These are phyloP conservation scores for Colletotrichum lentis DNA, from an alignment of 2,329 filamentous ascomycete species.

Conservation along the genomic window DNA sequence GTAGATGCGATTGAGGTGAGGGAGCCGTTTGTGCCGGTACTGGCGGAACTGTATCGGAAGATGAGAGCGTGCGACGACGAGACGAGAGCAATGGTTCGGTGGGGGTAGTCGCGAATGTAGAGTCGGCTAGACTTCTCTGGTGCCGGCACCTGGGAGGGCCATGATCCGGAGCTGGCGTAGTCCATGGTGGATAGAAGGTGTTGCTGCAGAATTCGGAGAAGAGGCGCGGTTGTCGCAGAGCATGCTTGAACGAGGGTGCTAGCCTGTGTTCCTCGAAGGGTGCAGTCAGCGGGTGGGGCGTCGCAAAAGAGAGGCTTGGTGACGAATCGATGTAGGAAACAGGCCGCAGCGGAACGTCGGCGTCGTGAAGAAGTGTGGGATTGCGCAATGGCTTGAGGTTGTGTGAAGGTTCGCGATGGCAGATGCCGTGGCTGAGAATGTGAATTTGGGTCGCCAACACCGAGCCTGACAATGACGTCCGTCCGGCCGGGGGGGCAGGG, in stretches of 20 bases:
- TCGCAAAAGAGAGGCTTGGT: not conserved
- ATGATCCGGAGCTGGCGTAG: constrained; percentile 52
- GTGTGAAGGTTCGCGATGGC: constrained; percentile 1
- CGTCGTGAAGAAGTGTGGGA: not conserved
- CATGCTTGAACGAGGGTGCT: constrained; percentile 27
- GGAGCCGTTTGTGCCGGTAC: constrained; percentile 69
- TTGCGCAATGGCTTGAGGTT: constrained; percentile 14
- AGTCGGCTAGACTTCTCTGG: constrained; percentile 75
- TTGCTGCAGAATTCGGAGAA: constrained; percentile 15
- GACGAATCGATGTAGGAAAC: constrained; percentile 4
- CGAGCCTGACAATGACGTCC: constrained; percentile 35
- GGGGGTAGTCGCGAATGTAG: constrained; percentile 84
- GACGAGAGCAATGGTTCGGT: constrained; percentile 86
- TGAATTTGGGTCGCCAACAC: constrained; percentile 29
- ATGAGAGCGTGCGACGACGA: constrained; percentile 82
- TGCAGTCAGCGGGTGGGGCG: constrained; percentile 3
- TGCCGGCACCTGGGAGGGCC: constrained; percentile 58
- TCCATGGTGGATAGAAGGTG: constrained; percentile 54
- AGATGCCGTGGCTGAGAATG: constrained; percentile 29
- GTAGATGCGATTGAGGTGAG: constrained; percentile 61
- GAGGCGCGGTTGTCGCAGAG: constrained; percentile 21
- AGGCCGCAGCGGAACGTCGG: constrained; percentile 3
- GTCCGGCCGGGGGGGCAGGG: constrained; percentile 18
- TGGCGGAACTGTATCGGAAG: constrained; percentile 77
- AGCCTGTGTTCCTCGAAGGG: constrained; percentile 14